Evolutionary conservation across 495 filamentous ascomycete genomes (phyloP).

Genomic region (Filosporella fistucella): DNA sequence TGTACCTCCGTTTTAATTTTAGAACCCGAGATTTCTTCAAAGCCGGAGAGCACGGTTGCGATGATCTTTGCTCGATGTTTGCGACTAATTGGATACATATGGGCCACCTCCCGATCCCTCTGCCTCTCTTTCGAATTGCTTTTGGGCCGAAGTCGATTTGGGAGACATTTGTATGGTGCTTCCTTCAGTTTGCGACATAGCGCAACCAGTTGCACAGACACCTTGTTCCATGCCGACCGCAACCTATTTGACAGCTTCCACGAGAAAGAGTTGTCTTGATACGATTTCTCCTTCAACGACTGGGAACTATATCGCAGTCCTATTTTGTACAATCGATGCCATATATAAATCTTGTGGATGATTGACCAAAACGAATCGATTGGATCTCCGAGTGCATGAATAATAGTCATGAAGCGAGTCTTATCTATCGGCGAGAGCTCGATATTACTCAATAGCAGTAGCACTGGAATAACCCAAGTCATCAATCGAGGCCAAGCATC

Average conservation of each 20-base stretch:
- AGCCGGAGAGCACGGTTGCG: not conserved
- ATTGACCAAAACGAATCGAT: slow-evolving; percentile 29
- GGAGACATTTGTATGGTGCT: not conserved
- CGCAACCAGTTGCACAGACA: not conserved
- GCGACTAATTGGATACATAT: too few species aligned
- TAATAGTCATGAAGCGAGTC: slow-evolving; percentile 22
- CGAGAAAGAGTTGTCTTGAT: not conserved
- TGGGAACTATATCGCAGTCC: too few species aligned
- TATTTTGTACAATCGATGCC: slow-evolving; percentile 25
- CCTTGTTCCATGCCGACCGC: too few species aligned
- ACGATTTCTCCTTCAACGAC: too few species aligned
- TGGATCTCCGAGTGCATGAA: slow-evolving; percentile 31
- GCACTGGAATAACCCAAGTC: slow-evolving; percentile 28
- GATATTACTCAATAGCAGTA: slow-evolving; percentile 28
- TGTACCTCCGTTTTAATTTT: not conserved
- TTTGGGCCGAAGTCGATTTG: too few species aligned
- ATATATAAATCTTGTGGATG: slow-evolving; percentile 25
- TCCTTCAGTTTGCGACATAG: too few species aligned
- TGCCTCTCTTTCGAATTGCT: too few species aligned
- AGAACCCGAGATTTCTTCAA: not conserved
- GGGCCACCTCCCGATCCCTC: too few species aligned
- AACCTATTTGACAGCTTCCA: too few species aligned
- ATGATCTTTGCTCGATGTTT: not conserved
- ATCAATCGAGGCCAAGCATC: slow-evolving; percentile 20
- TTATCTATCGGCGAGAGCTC: slow-evolving; percentile 28